phyloP scores from a whole-genome alignment of 148 eudicot species.

The Vaccinium vitisidaea region DNA sequence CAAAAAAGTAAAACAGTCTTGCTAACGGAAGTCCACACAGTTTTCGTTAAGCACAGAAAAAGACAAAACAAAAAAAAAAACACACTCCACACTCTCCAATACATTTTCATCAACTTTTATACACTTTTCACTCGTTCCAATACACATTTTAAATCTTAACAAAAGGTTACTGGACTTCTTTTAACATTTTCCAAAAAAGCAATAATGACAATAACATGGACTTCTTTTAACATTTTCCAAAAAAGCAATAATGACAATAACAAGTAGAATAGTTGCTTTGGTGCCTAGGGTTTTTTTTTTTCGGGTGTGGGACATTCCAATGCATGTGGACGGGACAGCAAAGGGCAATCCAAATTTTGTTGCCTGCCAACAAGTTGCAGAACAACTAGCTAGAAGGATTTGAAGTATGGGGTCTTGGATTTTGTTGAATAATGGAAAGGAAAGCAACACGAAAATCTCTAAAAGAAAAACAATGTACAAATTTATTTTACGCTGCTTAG shows the following conservation, averaged over 20 bases:
- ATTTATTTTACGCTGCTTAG: too few species aligned
- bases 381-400: neutral
- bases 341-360: neutral
- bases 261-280: neutral
- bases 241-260: neutral
- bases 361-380: neutral
- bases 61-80: too few species aligned
- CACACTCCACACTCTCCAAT: too few species aligned
- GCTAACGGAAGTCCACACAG: too few species aligned
- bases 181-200: neutral
- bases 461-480: neutral
- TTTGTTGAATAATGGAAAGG: neutral
- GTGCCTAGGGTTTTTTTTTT: neutral
- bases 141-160: too few species aligned
- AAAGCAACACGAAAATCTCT: neutral
- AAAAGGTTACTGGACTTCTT: too few species aligned
- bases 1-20: too few species aligned
- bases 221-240: neutral
- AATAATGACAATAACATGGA: neutral
- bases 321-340: neutral
- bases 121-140: too few species aligned
- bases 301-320: neutral
- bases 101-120: too few species aligned
- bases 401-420: neutral
- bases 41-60: too few species aligned